Conservation (phyloP, 2,329 filamentous ascomycete species). For the Arthrobotrys iridis region DNA sequence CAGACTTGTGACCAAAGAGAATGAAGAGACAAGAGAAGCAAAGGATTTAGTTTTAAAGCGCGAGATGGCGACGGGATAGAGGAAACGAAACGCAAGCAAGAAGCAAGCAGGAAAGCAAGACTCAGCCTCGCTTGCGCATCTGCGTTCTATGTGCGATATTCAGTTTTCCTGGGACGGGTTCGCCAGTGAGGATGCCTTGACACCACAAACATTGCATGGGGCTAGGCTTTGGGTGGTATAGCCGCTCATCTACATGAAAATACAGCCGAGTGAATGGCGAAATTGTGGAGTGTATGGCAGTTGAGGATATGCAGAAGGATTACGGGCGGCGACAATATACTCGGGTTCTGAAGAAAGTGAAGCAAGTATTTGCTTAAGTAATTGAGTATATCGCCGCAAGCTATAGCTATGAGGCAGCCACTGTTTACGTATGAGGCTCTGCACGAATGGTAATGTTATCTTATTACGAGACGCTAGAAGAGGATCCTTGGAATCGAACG, state of each 20-base stretch:
- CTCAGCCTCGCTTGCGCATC: slow-evolving; percentile 28
- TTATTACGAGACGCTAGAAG: too few species aligned
- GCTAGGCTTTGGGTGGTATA: slow-evolving; percentile 10
- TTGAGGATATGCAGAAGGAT: too few species aligned
- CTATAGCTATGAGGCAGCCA: too few species aligned
- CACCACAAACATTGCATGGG: slow-evolving; percentile 19
- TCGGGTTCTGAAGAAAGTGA: too few species aligned
- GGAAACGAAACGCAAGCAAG: neutral
- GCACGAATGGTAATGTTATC: too few species aligned
- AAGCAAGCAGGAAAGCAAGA: neutral
- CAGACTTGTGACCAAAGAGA: neutral
- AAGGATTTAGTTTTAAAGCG: slow-evolving; percentile 46
- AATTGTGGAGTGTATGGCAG: neutral
- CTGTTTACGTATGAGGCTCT: too few species aligned
- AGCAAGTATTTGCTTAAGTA: too few species aligned
- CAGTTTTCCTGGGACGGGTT: neutral
- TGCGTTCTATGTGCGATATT: neutral
- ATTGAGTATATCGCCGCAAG: too few species aligned
- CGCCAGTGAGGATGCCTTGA: slow-evolving; percentile 35
- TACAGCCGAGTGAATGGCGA: neutral
- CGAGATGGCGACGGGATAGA: neutral
- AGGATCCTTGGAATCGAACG: too few species aligned
- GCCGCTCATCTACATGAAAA: slow-evolving; percentile 15
- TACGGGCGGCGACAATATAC: too few species aligned
- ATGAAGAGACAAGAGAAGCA: neutral